These are phyloP conservation scores for Pouteria glomerata DNA, from an alignment of 148 eudicot species.

Conservation along the genomic window DNA sequence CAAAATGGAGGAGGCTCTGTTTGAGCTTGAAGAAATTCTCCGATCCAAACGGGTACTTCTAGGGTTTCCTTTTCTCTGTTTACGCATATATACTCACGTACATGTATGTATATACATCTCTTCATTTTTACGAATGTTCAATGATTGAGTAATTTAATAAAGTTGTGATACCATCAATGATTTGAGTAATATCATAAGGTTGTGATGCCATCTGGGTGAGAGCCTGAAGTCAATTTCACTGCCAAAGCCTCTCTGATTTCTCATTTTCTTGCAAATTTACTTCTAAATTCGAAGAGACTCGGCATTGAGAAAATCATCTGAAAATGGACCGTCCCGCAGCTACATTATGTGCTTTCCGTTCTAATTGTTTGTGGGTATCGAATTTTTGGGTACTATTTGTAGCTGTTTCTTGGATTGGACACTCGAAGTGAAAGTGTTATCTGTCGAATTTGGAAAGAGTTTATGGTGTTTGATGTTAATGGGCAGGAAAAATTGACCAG, in stretches of 20 bases:
- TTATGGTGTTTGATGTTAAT: slow-evolving; percentile 1
- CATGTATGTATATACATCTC: background rate
- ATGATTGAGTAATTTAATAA: background rate
- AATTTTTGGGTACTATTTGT: background rate
- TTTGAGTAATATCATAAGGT: too few relatives aligned
- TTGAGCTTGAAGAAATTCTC: slow-evolving; percentile 19
- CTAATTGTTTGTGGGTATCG: background rate
- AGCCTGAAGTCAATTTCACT: background rate
- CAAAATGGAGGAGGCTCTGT: slow-evolving; percentile 20
- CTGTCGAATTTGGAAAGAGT: background rate
- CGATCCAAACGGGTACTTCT: slow-evolving; percentile 20
- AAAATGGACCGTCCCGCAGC: background rate
- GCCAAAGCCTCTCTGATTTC: background rate
- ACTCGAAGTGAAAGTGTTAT: background rate
- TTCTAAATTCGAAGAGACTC: background rate
- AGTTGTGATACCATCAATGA: too few relatives aligned
- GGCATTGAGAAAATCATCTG: background rate
- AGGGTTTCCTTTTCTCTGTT: background rate
- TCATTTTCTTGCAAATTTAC: background rate
- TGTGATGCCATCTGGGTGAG: background rate
- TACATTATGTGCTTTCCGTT: background rate
- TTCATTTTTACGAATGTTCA: background rate
- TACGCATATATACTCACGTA: background rate
- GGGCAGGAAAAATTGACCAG: slow-evolving; percentile 32
- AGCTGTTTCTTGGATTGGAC: background rate